Base-by-base conservation (phyloP, 306 rosid genomes). In the Vachellia collinsii region DNA sequence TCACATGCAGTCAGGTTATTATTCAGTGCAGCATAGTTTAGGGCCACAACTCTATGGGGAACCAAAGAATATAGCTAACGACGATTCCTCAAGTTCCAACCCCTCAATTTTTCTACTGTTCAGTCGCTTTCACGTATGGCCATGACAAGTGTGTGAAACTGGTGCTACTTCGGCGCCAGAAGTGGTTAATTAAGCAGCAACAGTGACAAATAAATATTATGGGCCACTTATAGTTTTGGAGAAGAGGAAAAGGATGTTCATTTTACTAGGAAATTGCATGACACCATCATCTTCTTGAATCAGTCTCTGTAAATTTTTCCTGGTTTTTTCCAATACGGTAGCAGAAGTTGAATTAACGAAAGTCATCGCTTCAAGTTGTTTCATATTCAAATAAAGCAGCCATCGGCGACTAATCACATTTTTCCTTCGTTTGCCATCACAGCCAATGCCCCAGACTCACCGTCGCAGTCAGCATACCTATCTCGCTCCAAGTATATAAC, bases 391-490 rank as follows among this genome's bases (percentile, higher is more conserved):
- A 61, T 61, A 6, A 17, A 53, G 80, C 74, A 53, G 80, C 74
- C 83, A 61, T 62, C 75, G 11, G 42, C 23, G 69, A 59, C 84
- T 54, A 20, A 9, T 83, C 70, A 67, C 69, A 11, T 39, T 23
- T 59, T 46, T 65, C 39, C 77, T 83, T 38, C 54, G 37, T 72
- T 54, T 74, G 51, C 58, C 29, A 74, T 72, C 85, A 80, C 75
- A 8, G 6, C 85, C 87, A 63, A 14, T 37, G 78, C 86, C 83
- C 83, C 43, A 79, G 70, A 85, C n/a, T 61, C 53, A 20, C 53
- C 43, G 38, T 74, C 79, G n/a, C 41, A 17, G 11, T 66, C 82
- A 16, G 12, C 83, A 11, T 20, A 75, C 89, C 82, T 51, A 77
- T 69, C 80, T 61, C 74, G 70, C 58, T 42, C 41, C 17, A 22